phyloP scores from a whole-genome alignment of 495 filamentous ascomycete species.

The Thermochaetoides thermophila region DNA sequence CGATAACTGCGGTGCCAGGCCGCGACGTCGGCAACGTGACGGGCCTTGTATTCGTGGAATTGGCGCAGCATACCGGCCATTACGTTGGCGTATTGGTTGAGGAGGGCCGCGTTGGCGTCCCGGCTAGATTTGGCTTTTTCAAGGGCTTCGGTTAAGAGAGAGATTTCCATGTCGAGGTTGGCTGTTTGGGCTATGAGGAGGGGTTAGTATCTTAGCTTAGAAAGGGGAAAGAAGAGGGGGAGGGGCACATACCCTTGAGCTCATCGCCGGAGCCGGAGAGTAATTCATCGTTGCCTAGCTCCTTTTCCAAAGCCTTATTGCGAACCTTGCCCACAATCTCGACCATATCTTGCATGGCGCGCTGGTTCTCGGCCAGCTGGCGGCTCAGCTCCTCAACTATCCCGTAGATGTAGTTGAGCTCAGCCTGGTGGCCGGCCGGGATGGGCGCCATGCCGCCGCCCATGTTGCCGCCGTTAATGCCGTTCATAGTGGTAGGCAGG shows the following conservation, averaged over 20 bases:
- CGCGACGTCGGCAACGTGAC: constrained; percentile 34
- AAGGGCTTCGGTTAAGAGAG: constrained; percentile 35
- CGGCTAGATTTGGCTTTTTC: constrained; percentile 35
- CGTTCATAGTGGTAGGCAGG: constrained; percentile 40
- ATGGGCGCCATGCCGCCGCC: constrained; percentile 40
- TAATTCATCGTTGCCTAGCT: constrained; percentile 36
- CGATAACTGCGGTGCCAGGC: constrained; percentile 43
- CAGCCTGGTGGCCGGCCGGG: constrained; percentile 73
- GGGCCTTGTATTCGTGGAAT: constrained; percentile 38
- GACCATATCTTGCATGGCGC: constrained; percentile 60
- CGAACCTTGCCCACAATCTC: constrained; percentile 42
- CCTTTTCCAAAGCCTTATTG: constrained; percentile 28
- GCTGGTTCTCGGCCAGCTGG: constrained; percentile 61
- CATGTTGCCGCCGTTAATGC: constrained; percentile 40
- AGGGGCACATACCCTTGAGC: constrained; percentile 26
- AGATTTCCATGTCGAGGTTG: constrained; percentile 37
- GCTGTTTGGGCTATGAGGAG: constrained; percentile 26
- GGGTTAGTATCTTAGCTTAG: background rate
- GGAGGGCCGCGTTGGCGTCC: constrained; percentile 37
- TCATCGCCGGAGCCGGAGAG: constrained; percentile 32
- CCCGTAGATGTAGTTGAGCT: constrained; percentile 70
- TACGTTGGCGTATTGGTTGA: constrained; percentile 31
- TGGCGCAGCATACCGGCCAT: constrained; percentile 34
- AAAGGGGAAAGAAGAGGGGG: background rate
- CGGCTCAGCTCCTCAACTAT: constrained; percentile 71